A percentile compares a stretch with the other conserved stretches of the same genome.
phyloP scores from a whole-genome alignment of 2,329 filamentous ascomycete species.

The Blastomyces percursus region DNA sequence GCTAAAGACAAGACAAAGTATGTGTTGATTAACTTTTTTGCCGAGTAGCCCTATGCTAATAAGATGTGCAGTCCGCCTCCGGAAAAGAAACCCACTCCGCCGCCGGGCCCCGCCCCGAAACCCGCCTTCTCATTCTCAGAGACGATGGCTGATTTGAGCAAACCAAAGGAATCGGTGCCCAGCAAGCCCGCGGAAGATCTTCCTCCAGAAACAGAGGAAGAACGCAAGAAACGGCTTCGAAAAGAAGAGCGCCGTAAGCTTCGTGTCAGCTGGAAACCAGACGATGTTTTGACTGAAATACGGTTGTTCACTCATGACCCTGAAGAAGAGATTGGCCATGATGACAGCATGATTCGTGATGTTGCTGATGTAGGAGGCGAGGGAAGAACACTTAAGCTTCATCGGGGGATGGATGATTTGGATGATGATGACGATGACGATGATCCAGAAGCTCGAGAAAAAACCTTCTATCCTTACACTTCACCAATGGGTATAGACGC shows the following conservation, averaged over 20 bases:
- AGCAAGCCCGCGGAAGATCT: conserved; percentile 42
- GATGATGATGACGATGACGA: conserved; percentile 55
- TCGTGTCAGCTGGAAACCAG: conserved; percentile 50
- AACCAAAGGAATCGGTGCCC: conserved; percentile 45
- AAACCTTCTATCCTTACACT: conserved; percentile 27
- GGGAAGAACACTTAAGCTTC: conserved; percentile 40
- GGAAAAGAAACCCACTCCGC: conserved; percentile 21
- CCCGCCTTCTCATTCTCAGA: conserved; percentile 40
- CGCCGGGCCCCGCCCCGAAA: conserved; percentile 22
- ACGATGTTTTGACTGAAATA: conserved; percentile 45
- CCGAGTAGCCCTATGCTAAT: conserved; percentile 7
- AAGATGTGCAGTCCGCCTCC: conserved; percentile 21
- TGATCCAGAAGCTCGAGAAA: conserved; percentile 41
- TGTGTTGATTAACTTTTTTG: conserved; percentile 9
- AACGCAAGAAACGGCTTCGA: conserved; percentile 47
- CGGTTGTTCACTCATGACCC: conserved; percentile 52
- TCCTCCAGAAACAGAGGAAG: conserved; percentile 49
- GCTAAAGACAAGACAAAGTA: conserved; percentile 26
- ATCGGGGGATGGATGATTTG: conserved; percentile 45
- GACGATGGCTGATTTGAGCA: conserved; percentile 41
- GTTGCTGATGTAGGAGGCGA: conserved; percentile 50
- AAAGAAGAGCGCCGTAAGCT: conserved; percentile 52
- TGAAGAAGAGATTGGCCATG: conserved; percentile 50
- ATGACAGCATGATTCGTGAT: conserved; percentile 48
- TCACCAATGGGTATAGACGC: conserved; percentile 25